Evolutionary conservation across 345 rosid species (phyloP).

Genomic region (Eucalyptus sideroxylon): DNA sequence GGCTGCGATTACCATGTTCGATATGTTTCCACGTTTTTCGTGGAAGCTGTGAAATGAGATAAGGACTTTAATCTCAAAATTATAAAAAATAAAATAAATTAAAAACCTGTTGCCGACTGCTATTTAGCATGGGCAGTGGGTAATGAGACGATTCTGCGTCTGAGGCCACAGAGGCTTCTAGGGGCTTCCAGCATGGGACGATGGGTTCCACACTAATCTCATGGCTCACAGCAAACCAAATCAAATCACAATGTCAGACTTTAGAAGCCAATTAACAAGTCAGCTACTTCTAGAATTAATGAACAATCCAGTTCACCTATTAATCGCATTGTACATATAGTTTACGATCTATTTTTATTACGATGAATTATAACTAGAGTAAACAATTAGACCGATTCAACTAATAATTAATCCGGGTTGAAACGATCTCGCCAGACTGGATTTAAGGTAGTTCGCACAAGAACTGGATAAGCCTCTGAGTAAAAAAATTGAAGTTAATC

Average conservation of each 20-base stretch:
- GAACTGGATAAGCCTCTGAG: fast-evolving
- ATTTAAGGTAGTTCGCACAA: too few species aligned
- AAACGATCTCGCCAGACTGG: fast-evolving
- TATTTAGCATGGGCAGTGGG: neutral
- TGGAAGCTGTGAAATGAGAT: neutral
- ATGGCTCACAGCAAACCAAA: neutral
- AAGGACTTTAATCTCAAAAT: neutral
- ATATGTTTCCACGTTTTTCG: neutral
- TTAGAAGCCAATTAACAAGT: neutral
- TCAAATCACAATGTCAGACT: neutral
- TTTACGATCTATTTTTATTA: neutral
- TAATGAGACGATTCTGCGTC: neutral
- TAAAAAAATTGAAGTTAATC: neutral
- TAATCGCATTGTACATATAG: neutral
- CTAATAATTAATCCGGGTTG: fast-evolving
- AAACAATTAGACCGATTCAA: fast-evolving
- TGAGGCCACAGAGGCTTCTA: neutral
- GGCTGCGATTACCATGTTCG: neutral
- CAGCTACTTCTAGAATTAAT: neutral
- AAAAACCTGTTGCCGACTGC: neutral
- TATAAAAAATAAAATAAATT: neutral
- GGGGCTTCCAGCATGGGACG: neutral
- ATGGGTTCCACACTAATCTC: neutral
- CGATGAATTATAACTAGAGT: neutral
- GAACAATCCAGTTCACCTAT: neutral